Evolutionary conservation across 108 stramenopile genomes (phyloP), one percentile per base, ranked within the genome.

Genomic region (Nitzschia inconspicua): DNA sequence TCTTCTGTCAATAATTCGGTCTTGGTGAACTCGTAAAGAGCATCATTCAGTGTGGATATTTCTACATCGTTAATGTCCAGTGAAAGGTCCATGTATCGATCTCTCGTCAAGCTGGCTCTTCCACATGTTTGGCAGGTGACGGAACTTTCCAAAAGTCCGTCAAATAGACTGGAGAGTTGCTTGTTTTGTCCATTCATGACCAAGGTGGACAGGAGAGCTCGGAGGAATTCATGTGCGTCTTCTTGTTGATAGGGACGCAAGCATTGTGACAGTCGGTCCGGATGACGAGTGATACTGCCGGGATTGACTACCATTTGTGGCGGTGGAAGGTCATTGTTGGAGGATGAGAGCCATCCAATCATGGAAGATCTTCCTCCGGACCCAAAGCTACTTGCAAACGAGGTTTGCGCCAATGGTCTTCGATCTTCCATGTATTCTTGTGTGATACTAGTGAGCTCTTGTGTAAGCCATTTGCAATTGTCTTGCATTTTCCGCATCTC

Each of bases 181-280:
- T 72, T 75, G 54, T 93, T 93, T 40, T 76, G 83, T 3, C 92
- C 92, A 55, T 90, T 82, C 84, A 89, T 86, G n/a, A 76, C 83
- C 8, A 93, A 76, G 4, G 88, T 86, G 11, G 78, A 78, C 18
- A 93, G 69, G 10, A 93, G 83, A 4, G 88, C 72, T 20, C 88
- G 53, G 43, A 93, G 64, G 65, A 90, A 93, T 63, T 93, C 92
- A 57, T 93, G 92, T 0, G 92, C 88, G 60, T 93, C 92, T 73
- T 93, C 92, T 72, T 93, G 91, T 47, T 84, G 85, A 50, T 85
- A 89, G 1, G 88, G 88, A 11, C 70, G 72, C 22, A 93, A 66
- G 34, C 84, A 85, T 49, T 78, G 62, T 9, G 84, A 85, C 47
- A 93, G 78, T 32, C 80, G 83, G 53, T 93, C 64, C 8, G 88